A percentile compares a stretch with the other conserved stretches of the same genome.
phyloP scores from a whole-genome alignment of 768 basidiomycete genomes.

The Tephrocybe sp. region DNA sequence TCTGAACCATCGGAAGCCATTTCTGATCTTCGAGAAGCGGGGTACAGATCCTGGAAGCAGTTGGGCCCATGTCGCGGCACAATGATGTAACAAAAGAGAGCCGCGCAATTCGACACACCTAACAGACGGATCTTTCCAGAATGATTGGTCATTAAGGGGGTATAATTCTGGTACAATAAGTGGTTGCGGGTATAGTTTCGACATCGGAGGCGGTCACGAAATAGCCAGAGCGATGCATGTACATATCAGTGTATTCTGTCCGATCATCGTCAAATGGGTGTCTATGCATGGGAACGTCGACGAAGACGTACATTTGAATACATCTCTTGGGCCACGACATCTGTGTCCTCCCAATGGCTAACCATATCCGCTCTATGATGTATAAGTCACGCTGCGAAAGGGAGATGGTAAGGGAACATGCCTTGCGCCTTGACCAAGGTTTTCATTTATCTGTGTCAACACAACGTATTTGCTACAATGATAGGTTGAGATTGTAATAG shows the following conservation, averaged over 20 bases:
- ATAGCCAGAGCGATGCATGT: conserved; percentile 52
- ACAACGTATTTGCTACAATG: conserved; percentile 79
- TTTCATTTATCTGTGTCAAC: conserved; percentile 82
- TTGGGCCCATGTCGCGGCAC: neutral
- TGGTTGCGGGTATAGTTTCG: conserved; percentile 18
- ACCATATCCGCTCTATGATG: conserved; percentile 81
- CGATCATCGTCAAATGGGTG: conserved; percentile 12
- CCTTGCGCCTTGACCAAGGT: conserved; percentile 84
- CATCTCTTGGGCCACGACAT: conserved; percentile 76
- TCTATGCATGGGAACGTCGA: conserved; percentile 8
- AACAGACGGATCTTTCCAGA: conserved; percentile 21
- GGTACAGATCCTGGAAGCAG: neutral
- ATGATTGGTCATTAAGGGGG: conserved; percentile 19
- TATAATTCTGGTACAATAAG: conserved; percentile 25
- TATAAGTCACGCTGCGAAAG: conserved; percentile 9
- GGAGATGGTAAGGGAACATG: conserved; percentile 34
- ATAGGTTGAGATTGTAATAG: conserved; percentile 8
- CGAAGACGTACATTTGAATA: conserved; percentile 66
- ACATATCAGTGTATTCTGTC: conserved; percentile 64
- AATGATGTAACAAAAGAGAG: conserved; percentile 5
- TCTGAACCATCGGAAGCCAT: conserved; percentile 18
- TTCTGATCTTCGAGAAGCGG: conserved; percentile 36
- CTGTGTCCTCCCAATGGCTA: conserved; percentile 89
- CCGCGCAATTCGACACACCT: neutral
- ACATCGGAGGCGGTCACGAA: conserved; percentile 28